These are phyloP conservation scores for Xanthoparmelia taractica DNA, from an alignment of 495 filamentous ascomycete genomes.

Conservation along the genomic window DNA sequence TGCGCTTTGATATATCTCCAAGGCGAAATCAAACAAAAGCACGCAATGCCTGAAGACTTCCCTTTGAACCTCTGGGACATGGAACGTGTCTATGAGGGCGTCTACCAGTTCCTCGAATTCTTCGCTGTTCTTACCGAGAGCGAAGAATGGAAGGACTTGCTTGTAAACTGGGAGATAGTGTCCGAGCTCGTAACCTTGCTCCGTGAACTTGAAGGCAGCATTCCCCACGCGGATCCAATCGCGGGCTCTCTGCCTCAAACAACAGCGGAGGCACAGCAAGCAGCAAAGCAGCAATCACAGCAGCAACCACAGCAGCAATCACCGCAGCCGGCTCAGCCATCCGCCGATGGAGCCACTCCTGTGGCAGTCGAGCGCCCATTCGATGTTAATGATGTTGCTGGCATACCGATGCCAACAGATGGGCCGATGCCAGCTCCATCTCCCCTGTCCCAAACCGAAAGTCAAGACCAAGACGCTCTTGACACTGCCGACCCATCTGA, in stretches of 20 bases:
- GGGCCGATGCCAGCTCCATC: slow-evolving; percentile 26
- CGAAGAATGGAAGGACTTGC: slow-evolving; percentile 56
- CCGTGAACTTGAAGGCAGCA: slow-evolving; percentile 76
- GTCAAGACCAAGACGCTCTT: slow-evolving; percentile 41
- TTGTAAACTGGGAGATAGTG: slow-evolving; percentile 81
- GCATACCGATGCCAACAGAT: slow-evolving; percentile 24
- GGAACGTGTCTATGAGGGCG: slow-evolving; percentile 81
- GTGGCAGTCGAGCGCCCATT: slow-evolving; percentile 52
- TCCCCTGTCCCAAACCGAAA: slow-evolving; percentile 30
- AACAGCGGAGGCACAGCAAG: slow-evolving; percentile 26
- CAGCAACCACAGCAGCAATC: slow-evolving; percentile 25
- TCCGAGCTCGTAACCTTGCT: slow-evolving; percentile 78
- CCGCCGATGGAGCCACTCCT: slow-evolving; percentile 29
- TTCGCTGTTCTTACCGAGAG: slow-evolving; percentile 85
- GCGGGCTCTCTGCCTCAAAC: slow-evolving; percentile 21
- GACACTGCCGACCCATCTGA: slow-evolving; percentile 51
- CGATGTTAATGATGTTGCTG: slow-evolving; percentile 33
- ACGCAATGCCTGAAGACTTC: slow-evolving; percentile 67
- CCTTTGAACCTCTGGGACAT: slow-evolving; percentile 95
- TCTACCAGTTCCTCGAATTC: slow-evolving; percentile 89
- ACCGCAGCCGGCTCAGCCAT: not conserved
- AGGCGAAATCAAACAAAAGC: slow-evolving; percentile 69
- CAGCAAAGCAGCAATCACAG: slow-evolving; percentile 23
- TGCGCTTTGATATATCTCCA: slow-evolving; percentile 89
- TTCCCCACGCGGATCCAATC: slow-evolving; percentile 60